Conservation (phyloP, 2,329 filamentous ascomycete species). For the Eutypa lata region DNA sequence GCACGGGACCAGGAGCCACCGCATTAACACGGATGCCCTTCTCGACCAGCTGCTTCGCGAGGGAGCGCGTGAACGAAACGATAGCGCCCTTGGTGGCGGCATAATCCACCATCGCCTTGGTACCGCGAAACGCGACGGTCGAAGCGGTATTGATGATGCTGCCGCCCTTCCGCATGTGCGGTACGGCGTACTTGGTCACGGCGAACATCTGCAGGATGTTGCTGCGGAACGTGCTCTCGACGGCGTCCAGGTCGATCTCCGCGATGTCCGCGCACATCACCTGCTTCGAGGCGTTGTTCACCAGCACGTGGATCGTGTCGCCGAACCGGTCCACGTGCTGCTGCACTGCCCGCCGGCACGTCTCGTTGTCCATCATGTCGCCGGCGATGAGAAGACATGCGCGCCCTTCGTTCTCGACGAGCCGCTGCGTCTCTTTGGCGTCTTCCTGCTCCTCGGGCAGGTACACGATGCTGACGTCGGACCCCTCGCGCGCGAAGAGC, state of each 20-base stretch:
- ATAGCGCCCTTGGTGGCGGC: conserved; percentile 75
- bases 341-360: too few relatives aligned
- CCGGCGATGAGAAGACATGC: conserved; percentile 56
- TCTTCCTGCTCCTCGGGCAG: conserved; percentile 70
- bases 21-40: conserved; percentile 58
- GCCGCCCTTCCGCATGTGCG: conserved; percentile 66
- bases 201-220: conserved; percentile 81
- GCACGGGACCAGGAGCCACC: conserved; percentile 71
- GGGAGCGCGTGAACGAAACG: conserved; percentile 69
- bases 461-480: conserved; percentile 67
- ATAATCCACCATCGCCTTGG: conserved; percentile 75
- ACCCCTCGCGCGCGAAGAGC: conserved; percentile 75
- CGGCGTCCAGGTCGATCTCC: too few relatives aligned
- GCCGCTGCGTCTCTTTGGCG: conserved; percentile 67
- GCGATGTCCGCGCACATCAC: conserved; percentile 68
- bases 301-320: too few relatives aligned
- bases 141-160: conserved; percentile 81
- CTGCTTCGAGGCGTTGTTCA: conserved; percentile 61
- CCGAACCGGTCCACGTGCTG: too few relatives aligned
- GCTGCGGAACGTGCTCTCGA: too few relatives aligned
- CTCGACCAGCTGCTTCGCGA: conserved; percentile 68
- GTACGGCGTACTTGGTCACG: conserved; percentile 69
- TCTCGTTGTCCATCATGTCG: conserved; percentile 61
- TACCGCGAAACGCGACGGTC: conserved; percentile 76
- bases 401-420: too few relatives aligned